Evolutionary conservation across 441 rosid genomes (phyloP), one percentile per base, ranked within the genome.

Genomic region (Euphorbia schlechtendalii): DNA sequence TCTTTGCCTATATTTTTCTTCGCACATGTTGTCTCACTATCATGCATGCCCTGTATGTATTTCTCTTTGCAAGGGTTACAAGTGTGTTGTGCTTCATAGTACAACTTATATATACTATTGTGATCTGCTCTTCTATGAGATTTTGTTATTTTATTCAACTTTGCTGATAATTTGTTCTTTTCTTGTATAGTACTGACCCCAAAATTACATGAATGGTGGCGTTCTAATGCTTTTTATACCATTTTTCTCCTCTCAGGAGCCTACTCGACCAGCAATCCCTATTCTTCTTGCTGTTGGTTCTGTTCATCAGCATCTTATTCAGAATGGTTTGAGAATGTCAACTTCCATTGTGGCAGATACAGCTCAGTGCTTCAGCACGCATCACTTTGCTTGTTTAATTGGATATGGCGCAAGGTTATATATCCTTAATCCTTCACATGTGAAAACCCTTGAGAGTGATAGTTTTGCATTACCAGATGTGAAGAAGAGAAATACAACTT

Each of bases 361-460:
- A 41, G 98, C 98, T 45, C 99, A 95, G 75, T 95, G 99, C 79
- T 95, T 95, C 81, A 95, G 98, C 74, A 95, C 99, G 8, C 99
- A 95, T 86, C 99, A 95, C 49, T 95, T 91, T 76, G 98, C 98
- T 56, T 91, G 99, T 82, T 75, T 95, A 77, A 88, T 95, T 67
- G 99, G 98, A 77, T 91, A 89, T 78, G 99, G 99, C 64, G 99
- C 99, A 74, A 95, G 99, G 99, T 91, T 66, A 17, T 59, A 57
- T 46, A 71, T 73, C 68, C 68, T 70, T 46, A 22, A 55, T 46
- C 40, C 40, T 34, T 34, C 40, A 34, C 10, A 34, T n/a, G 36
- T 61, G 41, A 22, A 13, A 52, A 65, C 58, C 15, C 2, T 32
- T 56, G 34, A 17, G 34, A 48, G 49, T 38, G 56, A 41, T 49